Percentiles rank a stretch among this genome's conserved stretches.
Evolutionary conservation across 805 yeast genomes (phyloP).

Genomic region (Ogataea corticis): DNA sequence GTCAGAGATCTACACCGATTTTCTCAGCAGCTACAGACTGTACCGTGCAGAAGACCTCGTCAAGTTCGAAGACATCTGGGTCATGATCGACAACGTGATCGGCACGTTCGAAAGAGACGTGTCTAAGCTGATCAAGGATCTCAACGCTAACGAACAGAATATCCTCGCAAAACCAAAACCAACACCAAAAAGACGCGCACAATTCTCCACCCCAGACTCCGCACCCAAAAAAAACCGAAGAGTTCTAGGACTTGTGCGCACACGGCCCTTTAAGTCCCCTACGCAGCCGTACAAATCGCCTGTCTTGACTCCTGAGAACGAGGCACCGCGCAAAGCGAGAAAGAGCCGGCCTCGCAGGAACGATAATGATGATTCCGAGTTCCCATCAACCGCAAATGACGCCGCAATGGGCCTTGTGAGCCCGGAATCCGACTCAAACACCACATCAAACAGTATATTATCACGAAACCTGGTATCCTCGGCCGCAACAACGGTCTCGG

Average conservation of each 20-base stretch:
- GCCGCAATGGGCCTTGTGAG: constrained; percentile 4
- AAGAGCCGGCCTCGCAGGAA: no score
- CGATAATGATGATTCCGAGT: background rate
- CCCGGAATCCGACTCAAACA: constrained; percentile 2
- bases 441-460: background rate
- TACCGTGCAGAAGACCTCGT: constrained; percentile 37
- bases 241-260: constrained; percentile 17
- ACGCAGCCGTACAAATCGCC: background rate
- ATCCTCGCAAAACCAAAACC: constrained; percentile 8
- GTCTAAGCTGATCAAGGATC: constrained; percentile 20
- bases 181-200: constrained; percentile 1
- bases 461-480: constrained; percentile 1
- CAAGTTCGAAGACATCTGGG: constrained; percentile 27
- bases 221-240: constrained; percentile 9
- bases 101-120: constrained; percentile 42
- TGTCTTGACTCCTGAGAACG: background rate
- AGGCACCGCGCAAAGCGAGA: background rate
- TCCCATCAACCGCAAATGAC: constrained; percentile 6
- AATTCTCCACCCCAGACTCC: constrained; percentile 1
- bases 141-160: constrained; percentile 17
- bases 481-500: constrained; percentile 4
- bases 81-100: constrained; percentile 30
- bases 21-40: constrained; percentile 28
- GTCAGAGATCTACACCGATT: constrained; percentile 30
- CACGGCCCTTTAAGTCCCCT: constrained; percentile 9